Conservation (phyloP, 257 asterid species). For the Plantago major region DNA sequence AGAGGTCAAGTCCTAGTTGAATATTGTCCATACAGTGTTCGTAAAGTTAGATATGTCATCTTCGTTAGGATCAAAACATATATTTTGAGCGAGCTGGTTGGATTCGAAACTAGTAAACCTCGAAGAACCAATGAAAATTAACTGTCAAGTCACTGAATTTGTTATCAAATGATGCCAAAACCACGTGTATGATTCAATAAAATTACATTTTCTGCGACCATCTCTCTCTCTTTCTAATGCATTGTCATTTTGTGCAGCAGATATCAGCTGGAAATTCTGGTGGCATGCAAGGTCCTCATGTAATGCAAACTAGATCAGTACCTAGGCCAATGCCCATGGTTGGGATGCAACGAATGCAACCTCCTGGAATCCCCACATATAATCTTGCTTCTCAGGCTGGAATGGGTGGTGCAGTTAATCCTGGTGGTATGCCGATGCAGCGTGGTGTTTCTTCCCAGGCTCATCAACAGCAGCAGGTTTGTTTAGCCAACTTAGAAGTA, state of each 20-base stretch:
- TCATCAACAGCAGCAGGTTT: constrained; percentile 92
- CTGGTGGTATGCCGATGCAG: constrained; percentile 81
- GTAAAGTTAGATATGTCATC: too few relatives aligned
- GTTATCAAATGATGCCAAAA: too few relatives aligned
- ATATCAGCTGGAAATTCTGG: constrained; percentile 74
- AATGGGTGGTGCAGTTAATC: constrained; percentile 72
- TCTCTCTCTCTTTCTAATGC: constrained; percentile 15
- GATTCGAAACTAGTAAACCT: too few relatives aligned
- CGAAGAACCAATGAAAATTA: too few relatives aligned
- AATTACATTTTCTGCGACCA: neutral
- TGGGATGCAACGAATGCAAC: constrained; percentile 81
- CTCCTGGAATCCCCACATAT: constrained; percentile 78
- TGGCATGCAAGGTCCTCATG: constrained; percentile 71
- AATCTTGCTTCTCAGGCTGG: constrained; percentile 83
- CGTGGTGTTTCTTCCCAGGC: constrained; percentile 81
- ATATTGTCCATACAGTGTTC: too few relatives aligned
- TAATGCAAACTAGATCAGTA: constrained; percentile 69
- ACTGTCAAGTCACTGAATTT: too few relatives aligned
- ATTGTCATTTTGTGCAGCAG: constrained; percentile 30
- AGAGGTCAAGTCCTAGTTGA: too few relatives aligned
- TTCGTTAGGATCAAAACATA: too few relatives aligned
- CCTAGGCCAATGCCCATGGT: constrained; percentile 80
- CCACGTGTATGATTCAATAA: too few relatives aligned
- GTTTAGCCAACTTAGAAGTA: constrained; percentile 13
- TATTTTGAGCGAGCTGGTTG: too few relatives aligned